Evolutionary conservation across 2,329 filamentous ascomycete species (phyloP).

Genomic region (Lachnellula subtilissima): DNA sequence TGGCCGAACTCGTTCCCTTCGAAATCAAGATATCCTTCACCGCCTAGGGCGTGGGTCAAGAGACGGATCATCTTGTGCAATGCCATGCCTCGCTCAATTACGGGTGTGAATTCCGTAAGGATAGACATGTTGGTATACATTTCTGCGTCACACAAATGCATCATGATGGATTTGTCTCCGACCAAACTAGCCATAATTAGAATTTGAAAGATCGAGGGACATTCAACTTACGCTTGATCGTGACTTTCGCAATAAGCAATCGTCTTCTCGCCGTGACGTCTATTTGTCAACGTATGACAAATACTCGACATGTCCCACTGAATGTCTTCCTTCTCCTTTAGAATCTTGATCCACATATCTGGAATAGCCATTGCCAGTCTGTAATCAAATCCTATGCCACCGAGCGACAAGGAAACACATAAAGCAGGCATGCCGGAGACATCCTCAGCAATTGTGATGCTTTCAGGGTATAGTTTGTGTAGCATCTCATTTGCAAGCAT

Average conservation of each 20-base stretch:
- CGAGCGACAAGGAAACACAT: slow-evolving; percentile 77
- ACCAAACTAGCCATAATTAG: slow-evolving; percentile 60
- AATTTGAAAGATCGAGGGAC: background rate
- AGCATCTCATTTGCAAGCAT: slow-evolving; percentile 97
- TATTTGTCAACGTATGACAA: slow-evolving; percentile 82
- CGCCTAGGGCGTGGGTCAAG: slow-evolving; percentile 83
- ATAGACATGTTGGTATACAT: slow-evolving; percentile 98
- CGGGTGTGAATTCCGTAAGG: slow-evolving; percentile 74
- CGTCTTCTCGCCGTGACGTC: slow-evolving; percentile 93
- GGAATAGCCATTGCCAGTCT: slow-evolving; percentile 95
- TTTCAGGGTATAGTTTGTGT: slow-evolving; percentile 79
- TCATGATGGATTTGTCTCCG: slow-evolving; percentile 93
- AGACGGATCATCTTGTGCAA: slow-evolving; percentile 98
- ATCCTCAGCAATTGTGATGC: slow-evolving; percentile 92
- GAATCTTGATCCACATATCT: slow-evolving; percentile 98
- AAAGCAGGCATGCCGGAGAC: slow-evolving; percentile 98
- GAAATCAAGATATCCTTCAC: slow-evolving; percentile 97
- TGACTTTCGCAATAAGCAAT: slow-evolving; percentile 97
- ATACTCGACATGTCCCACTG: slow-evolving; percentile 87
- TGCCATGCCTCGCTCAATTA: slow-evolving; percentile 85
- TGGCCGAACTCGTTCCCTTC: slow-evolving; percentile 99
- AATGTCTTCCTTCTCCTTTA: slow-evolving; percentile 84
- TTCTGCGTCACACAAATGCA: slow-evolving; percentile 96
- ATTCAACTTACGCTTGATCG: slow-evolving; percentile 76
- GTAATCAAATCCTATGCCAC: slow-evolving; percentile 95